These are phyloP conservation scores for Rhododendron henanense DNA, from an alignment of 148 eudicot genomes.

Conservation along the genomic window DNA sequence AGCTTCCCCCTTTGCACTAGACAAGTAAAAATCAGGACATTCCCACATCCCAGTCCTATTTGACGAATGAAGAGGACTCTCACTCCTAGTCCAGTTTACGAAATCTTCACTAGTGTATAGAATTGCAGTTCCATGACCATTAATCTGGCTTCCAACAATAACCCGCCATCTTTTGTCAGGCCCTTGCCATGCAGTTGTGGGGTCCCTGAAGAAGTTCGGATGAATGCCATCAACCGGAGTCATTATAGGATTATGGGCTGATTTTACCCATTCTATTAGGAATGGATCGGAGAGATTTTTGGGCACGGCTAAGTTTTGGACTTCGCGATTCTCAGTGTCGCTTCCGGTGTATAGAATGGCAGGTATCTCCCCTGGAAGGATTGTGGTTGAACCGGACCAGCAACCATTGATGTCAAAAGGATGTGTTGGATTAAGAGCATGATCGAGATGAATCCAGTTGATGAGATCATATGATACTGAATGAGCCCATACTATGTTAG, in stretches of 20 bases:
- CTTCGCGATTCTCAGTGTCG: slow-evolving; percentile 9
- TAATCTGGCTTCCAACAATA: slow-evolving; percentile 16
- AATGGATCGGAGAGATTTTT: slow-evolving; percentile 41
- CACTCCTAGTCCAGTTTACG: slow-evolving; percentile 9
- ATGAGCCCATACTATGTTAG: slow-evolving; percentile 29
- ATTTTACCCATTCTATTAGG: slow-evolving; percentile 47
- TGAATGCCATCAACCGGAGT: slow-evolving; percentile 12
- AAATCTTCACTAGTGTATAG: slow-evolving; percentile 26
- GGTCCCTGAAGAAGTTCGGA: slow-evolving; percentile 30
- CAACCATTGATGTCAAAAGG: slow-evolving; percentile 44
- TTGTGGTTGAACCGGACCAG: slow-evolving; percentile 55
- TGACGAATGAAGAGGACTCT: slow-evolving; percentile 14
- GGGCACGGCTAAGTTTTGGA: slow-evolving; percentile 49
- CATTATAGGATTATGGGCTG: slow-evolving; percentile 28
- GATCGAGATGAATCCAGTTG: slow-evolving; percentile 45
- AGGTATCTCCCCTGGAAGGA: slow-evolving; percentile 26
- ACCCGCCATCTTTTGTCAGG: slow-evolving; percentile 16
- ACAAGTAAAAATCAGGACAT: slow-evolving; percentile 25
- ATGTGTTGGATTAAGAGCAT: slow-evolving; percentile 30
- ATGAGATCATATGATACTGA: slow-evolving; percentile 46
- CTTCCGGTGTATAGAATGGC: slow-evolving; percentile 43
- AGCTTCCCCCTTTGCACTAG: neutral
- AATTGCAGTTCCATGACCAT: slow-evolving; percentile 14
- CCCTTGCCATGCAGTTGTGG: slow-evolving; percentile 38
- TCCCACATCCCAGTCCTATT: slow-evolving; percentile 23